Percentiles rank a stretch among this genome's conserved stretches.
Conservation (phyloP, 129 eudicot genomes). For the Chrysanthemum makinoi region DNA sequence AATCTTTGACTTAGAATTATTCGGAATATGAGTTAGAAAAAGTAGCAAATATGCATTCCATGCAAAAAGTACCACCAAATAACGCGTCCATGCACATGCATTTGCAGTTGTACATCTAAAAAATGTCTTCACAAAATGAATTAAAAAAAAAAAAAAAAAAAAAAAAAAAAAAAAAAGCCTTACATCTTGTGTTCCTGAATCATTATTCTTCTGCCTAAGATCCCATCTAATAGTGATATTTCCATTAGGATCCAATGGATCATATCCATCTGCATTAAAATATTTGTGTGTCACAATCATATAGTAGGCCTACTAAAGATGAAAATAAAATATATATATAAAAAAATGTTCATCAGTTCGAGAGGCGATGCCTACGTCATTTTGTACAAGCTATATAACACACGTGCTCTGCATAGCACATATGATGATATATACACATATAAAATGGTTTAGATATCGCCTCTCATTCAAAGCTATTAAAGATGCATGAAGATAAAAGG, state of each 20-base stretch:
- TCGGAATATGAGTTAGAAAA: neutral
- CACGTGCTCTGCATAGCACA: too few species aligned
- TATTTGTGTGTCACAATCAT: neutral
- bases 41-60: neutral
- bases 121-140: neutral
- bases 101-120: neutral
- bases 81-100: slow-evolving; percentile 24
- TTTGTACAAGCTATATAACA: too few species aligned
- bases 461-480: too few species aligned
- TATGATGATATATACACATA: too few species aligned
- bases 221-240: slow-evolving; percentile 84
- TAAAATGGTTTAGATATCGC: too few species aligned
- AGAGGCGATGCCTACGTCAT: too few species aligned
- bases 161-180: slow-evolving; percentile 10
- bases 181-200: slow-evolving; percentile 43
- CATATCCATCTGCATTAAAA: slow-evolving; percentile 65
- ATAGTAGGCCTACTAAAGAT: neutral
- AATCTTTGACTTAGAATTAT: neutral
- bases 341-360: too few species aligned
- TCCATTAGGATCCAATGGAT: slow-evolving; percentile 77
- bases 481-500: neutral
- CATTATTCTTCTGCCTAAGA: slow-evolving; percentile 39
- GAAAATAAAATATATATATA: neutral
- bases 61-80: slow-evolving; percentile 18
- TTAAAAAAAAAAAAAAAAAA: neutral